Evolutionary conservation across 1,139 yeast species (phyloP), one percentile per base, ranked within the genome.

Genomic region (Wickerhamomyces sp.): DNA sequence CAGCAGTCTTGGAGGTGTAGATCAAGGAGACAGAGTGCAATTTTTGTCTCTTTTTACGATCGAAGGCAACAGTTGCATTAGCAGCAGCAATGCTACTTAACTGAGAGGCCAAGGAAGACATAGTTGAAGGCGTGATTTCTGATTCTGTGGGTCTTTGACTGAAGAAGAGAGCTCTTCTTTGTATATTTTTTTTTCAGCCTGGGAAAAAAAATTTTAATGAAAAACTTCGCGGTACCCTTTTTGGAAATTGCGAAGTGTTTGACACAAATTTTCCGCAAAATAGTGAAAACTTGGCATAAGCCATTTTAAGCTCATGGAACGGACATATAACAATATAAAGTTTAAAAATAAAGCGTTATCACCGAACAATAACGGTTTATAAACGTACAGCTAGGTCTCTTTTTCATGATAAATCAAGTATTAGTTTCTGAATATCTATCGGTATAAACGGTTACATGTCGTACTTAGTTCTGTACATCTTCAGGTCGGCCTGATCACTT

Each of bases 1-100:
- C 87, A 27, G 99, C 99, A 48, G 80, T 81, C 60, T 84, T 81
- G 10, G 96, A 77, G 43, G 89, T 95, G 64, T 85, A 91, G 37
- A 93, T 78, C 57, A 93, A 76, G 42, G 99, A 93, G 39, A 88
- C 82, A 27, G 95, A 81, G 61, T 93, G 99, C 52, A 90, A 69
- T 66, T 85, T 87, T 52, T 91, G 87, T 63, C 97, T 76, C 56
- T 81, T 75, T 67, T 89, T 89, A 65, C 97, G 79, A 62, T 91
- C 97, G 51, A 89, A 75, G 7, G 94, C 91, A 49, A 85, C 79
- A 37, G 94, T 81, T 46, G 81, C 81, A 53, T 80, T 78, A 51
- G 75, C 77, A 48, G 79, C 77, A 46, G 83, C 80, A 54, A 91
- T 81, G 40, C 76, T 79, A 57, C 87, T 77, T 60, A 93, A 76